phyloP scores from a whole-genome alignment of 2,329 filamentous ascomycete species.

The Arthrobotrys sinensis region DNA sequence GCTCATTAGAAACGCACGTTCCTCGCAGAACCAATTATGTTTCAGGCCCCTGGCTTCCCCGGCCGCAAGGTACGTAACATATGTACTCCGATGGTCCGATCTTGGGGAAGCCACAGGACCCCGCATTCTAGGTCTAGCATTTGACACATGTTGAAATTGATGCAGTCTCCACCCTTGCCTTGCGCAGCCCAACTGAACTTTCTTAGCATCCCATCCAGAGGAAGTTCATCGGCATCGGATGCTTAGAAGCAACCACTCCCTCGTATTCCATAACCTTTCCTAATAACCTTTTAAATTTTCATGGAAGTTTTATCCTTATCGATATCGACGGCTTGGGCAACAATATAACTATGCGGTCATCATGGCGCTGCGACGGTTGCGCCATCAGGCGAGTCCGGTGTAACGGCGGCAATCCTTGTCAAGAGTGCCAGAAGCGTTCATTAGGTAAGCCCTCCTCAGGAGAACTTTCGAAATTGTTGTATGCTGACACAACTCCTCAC shows the following conservation, averaged over 20 bases:
- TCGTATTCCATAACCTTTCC: no score
- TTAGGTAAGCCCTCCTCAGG: neutral
- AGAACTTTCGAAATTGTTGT: neutral
- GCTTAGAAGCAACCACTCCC: no score
- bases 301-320: no score
- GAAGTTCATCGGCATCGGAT: no score
- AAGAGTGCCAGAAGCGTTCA: slow-evolving; percentile 7
- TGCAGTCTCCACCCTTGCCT: neutral
- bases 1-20: neutral
- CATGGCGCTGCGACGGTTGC: slow-evolving; percentile 14
- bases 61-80: neutral
- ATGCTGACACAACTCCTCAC: neutral
- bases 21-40: neutral
- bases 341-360: neutral
- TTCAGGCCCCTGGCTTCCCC: neutral
- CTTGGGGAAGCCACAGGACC: neutral
- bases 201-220: no score
- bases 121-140: neutral
- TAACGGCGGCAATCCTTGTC: slow-evolving; percentile 11
- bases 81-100: neutral
- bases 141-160: neutral
- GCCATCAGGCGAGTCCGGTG: slow-evolving; percentile 12
- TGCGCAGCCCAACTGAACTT: neutral
- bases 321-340: neutral
- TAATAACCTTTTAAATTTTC: no score